phyloP scores from a whole-genome alignment of 2,329 filamentous ascomycete species.

The Chrysosporium queenslandicum region DNA sequence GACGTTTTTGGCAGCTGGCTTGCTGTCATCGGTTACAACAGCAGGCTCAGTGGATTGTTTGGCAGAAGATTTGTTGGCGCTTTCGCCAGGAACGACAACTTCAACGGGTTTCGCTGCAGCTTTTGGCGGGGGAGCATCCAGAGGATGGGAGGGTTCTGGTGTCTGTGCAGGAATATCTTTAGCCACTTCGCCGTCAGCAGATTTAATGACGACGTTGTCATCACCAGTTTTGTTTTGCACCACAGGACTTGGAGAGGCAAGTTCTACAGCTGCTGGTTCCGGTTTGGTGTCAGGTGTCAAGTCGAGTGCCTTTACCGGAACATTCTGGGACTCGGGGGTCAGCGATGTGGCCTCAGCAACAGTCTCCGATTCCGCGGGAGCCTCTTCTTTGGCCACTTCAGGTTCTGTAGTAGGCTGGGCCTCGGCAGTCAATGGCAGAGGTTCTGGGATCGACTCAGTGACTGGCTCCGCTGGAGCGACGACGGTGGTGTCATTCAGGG shows the following conservation, averaged over 20 bases:
- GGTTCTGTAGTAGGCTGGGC: not conserved
- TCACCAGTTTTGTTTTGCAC: not conserved
- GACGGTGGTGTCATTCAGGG: conserved; percentile 4
- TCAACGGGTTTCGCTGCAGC: not conserved
- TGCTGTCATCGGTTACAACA: conserved; percentile 11
- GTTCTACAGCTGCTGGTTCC: not conserved
- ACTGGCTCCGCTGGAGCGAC: not conserved
- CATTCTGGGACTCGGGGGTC: not conserved
- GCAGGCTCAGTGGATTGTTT: conserved; percentile 12
- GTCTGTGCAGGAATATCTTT: not conserved
- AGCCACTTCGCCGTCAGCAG: not conserved
- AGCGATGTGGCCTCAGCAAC: not conserved
- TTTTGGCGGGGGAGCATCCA: not conserved
- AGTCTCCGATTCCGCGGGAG: not conserved
- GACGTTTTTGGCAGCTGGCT: conserved; percentile 17
- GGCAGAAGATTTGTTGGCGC: conserved; percentile 6
- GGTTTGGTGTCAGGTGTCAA: not conserved
- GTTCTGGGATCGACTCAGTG: not conserved
- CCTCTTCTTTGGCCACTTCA: not conserved
- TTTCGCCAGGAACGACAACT: not conserved
- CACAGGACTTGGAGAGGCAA: not conserved
- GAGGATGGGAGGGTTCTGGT: not conserved
- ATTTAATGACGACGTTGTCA: not conserved
- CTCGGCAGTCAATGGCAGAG: not conserved
- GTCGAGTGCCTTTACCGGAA: not conserved